Conservation (phyloP, 306 rosid species). For the Vigna reflexopilosa region DNA sequence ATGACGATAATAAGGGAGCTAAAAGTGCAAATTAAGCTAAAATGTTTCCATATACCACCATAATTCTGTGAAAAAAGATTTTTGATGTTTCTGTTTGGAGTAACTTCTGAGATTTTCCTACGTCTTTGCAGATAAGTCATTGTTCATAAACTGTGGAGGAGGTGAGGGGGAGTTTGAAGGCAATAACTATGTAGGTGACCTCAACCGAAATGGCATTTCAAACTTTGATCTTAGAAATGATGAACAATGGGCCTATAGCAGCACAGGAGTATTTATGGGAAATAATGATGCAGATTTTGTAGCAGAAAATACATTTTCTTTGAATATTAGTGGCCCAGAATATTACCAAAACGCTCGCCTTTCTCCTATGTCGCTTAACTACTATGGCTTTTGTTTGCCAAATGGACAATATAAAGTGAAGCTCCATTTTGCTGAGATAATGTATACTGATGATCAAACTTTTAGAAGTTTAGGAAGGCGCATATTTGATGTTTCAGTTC, state of each 20-base stretch:
- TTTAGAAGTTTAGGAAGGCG: slow-evolving; percentile 68
- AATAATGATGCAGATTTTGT: not conserved
- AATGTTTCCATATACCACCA: slow-evolving; percentile 26
- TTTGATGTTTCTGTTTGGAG: not conserved
- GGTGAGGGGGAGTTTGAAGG: slow-evolving; percentile 39
- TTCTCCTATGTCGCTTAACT: slow-evolving; percentile 75
- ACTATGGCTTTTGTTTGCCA: slow-evolving; percentile 74
- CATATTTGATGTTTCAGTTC: slow-evolving; percentile 82
- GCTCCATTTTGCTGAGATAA: slow-evolving; percentile 88
- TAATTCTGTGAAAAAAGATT: not conserved
- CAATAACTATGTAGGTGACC: slow-evolving; percentile 57
- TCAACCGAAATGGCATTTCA: slow-evolving; percentile 42
- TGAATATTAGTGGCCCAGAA: slow-evolving; percentile 49
- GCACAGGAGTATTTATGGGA: slow-evolving; percentile 60
- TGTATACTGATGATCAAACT: slow-evolving; percentile 58
- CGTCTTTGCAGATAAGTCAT: slow-evolving; percentile 60
- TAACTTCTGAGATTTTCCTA: not conserved
- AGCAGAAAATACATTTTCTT: slow-evolving; percentile 47
- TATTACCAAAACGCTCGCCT: slow-evolving; percentile 66
- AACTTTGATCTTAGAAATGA: slow-evolving; percentile 47
- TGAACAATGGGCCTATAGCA: slow-evolving; percentile 80
- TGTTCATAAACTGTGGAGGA: slow-evolving; percentile 88
- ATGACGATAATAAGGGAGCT: not conserved
- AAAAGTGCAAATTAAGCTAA: not conserved
- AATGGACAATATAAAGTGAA: slow-evolving; percentile 75